Evolutionary conservation across 2,329 filamentous ascomycete genomes (phyloP).

Genomic region (Colletotrichum sp.): DNA sequence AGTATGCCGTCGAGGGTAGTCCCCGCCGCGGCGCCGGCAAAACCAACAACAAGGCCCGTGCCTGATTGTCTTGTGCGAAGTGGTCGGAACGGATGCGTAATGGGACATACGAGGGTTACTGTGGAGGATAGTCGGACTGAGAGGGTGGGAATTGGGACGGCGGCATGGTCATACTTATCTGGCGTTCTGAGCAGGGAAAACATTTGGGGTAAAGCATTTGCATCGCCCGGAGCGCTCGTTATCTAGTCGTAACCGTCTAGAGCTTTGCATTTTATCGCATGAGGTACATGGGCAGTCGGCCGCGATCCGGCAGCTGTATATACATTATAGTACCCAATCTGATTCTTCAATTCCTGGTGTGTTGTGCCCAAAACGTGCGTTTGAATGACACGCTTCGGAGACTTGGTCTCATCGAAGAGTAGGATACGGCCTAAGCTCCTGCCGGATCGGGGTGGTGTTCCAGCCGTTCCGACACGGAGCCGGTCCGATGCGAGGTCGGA

Average conservation of each 20-base stretch:
- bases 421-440: not conserved
- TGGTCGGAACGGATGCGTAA: not conserved
- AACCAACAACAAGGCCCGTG: slow-evolving; percentile 26
- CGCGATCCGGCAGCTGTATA: not conserved
- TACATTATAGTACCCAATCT: not conserved
- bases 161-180: slow-evolving; percentile 13
- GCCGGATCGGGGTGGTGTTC: not conserved
- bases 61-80: not conserved
- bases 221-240: slow-evolving; percentile 18
- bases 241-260: slow-evolving; percentile 5
- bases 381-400: not conserved
- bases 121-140: not conserved
- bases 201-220: slow-evolving; percentile 15
- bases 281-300: not conserved
- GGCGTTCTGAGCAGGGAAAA: slow-evolving; percentile 19
- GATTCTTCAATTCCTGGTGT: not conserved
- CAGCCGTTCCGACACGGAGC: not conserved
- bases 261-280: not conserved
- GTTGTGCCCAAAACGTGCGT: not conserved
- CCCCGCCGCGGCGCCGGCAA: slow-evolving; percentile 23
- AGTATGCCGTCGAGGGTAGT: slow-evolving; percentile 11
- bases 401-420: not conserved
- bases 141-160: not conserved
- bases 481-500: not conserved
- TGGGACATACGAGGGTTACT: not conserved